Percentiles rank a stretch among this genome's conserved stretches.
These are phyloP conservation scores for Sporothrix euskadiensis DNA, from an alignment of 2,329 filamentous ascomycete species.

Conservation along the genomic window DNA sequence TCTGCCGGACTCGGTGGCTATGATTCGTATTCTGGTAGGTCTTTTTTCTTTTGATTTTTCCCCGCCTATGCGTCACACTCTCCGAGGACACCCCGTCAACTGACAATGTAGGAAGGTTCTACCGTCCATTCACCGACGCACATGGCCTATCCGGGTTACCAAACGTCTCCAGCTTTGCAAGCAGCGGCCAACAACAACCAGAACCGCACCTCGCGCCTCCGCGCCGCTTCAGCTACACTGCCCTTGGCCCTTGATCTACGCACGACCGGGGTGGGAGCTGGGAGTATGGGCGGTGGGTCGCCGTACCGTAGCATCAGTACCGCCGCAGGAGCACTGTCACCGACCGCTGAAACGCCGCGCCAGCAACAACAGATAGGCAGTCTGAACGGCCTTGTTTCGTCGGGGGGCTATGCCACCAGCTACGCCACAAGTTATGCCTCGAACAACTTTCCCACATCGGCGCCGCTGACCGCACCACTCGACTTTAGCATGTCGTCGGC, in stretches of 20 bases:
- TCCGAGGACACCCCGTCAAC: conserved; percentile 24
- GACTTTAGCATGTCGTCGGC: conserved; percentile 54
- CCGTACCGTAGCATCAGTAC: conserved; percentile 44
- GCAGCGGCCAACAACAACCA: conserved; percentile 41
- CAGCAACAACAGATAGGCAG: conserved; percentile 22
- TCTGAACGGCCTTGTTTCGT: conserved; percentile 40
- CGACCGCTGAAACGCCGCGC: not conserved
- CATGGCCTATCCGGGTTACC: conserved; percentile 52
- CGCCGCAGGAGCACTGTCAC: not conserved
- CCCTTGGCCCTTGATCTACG: conserved; percentile 47
- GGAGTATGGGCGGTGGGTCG: not conserved
- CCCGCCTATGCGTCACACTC: not conserved
- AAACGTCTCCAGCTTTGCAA: conserved; percentile 44
- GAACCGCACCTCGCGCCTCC: conserved; percentile 47
- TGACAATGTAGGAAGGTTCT: conserved; percentile 42
- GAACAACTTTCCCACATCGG: conserved; percentile 50
- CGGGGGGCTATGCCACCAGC: conserved; percentile 33
- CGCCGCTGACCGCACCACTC: conserved; percentile 55
- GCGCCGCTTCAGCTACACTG: conserved; percentile 51
- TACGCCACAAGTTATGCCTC: conserved; percentile 43
- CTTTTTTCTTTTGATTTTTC: not conserved
- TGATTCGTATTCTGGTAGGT: conserved; percentile 57
- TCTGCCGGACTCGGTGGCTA: conserved; percentile 48
- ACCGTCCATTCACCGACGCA: conserved; percentile 53
- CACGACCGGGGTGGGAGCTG: conserved; percentile 29